These are phyloP conservation scores for Blastocystis sp. DNA, from an alignment of 352 stramenopile species.

Conservation along the genomic window DNA sequence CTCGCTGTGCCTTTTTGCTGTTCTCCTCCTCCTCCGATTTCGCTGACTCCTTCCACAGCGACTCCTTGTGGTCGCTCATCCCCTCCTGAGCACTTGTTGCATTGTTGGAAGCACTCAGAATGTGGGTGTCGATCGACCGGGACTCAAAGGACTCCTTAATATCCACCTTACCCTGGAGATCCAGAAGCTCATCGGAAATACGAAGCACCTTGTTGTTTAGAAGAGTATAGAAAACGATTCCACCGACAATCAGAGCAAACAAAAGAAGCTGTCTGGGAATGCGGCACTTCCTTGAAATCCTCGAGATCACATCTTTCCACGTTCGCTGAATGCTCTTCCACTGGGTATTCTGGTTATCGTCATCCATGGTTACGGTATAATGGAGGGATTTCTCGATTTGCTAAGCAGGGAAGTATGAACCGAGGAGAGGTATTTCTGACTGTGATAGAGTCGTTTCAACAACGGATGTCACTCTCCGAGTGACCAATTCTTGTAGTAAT, in stretches of 20 bases:
- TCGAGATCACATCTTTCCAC: background rate
- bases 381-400: too few relatives aligned
- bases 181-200: conserved; percentile 1
- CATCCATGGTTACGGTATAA: background rate
- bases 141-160: conserved; percentile 5
- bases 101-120: background rate
- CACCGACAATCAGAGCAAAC: background rate
- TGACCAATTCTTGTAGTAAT: too few relatives aligned
- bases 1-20: background rate
- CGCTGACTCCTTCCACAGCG: background rate
- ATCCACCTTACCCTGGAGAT: conserved; percentile 10
- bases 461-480: too few relatives aligned
- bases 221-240: background rate
- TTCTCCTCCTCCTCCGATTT: background rate
- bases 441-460: too few relatives aligned
- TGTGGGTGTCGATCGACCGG: background rate
- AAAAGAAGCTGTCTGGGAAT: background rate
- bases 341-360: background rate
- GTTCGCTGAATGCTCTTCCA: background rate
- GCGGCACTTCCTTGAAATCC: background rate
- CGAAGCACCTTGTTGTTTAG: background rate
- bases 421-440: too few relatives aligned
- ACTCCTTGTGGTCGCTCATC: background rate
- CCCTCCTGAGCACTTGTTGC: background rate
- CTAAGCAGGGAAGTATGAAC: too few relatives aligned